Percentiles rank a stretch among this genome's conserved stretches.
Conservation (phyloP, 192 early-diverging fungal genomes). For the Linnemannia zychae region DNA sequence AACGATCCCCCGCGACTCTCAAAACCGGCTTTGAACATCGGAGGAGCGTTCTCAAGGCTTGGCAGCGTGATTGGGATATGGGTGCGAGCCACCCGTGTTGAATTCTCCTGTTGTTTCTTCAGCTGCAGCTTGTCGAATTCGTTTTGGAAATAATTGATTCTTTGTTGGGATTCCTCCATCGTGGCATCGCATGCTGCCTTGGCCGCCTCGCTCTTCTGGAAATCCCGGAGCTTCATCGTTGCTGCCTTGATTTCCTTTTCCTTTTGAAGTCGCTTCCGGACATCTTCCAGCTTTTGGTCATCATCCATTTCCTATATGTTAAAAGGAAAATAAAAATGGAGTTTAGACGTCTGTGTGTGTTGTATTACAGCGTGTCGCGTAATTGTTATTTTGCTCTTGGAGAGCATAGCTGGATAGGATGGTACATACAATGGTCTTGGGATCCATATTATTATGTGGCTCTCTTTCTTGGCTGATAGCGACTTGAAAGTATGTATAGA, state of each 20-base stretch:
- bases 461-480: neutral
- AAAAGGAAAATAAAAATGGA: too few relatives aligned
- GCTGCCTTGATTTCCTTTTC: conserved; percentile 56
- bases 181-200: conserved; percentile 80
- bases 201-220: conserved; percentile 47
- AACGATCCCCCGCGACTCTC: conserved; percentile 9
- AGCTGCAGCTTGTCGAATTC: conserved; percentile 74
- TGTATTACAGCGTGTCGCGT: too few relatives aligned
- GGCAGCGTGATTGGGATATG: conserved; percentile 43
- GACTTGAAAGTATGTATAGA: neutral
- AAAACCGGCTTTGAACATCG: conserved; percentile 26
- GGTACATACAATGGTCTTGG: neutral
- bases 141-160: conserved; percentile 77
- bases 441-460: neutral
- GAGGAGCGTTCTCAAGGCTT: conserved; percentile 35
- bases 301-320: conserved; percentile 37
- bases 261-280: conserved; percentile 52
- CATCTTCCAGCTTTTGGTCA: conserved; percentile 50
- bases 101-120: conserved; percentile 25
- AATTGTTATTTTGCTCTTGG: too few relatives aligned
- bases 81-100: conserved; percentile 21
- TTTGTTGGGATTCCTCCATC: conserved; percentile 73
- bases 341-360: too few relatives aligned
- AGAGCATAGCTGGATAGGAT: neutral
- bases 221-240: conserved; percentile 48